Conservation (phyloP, 2,329 filamentous ascomycete genomes). For the Ophiostoma sp. region DNA sequence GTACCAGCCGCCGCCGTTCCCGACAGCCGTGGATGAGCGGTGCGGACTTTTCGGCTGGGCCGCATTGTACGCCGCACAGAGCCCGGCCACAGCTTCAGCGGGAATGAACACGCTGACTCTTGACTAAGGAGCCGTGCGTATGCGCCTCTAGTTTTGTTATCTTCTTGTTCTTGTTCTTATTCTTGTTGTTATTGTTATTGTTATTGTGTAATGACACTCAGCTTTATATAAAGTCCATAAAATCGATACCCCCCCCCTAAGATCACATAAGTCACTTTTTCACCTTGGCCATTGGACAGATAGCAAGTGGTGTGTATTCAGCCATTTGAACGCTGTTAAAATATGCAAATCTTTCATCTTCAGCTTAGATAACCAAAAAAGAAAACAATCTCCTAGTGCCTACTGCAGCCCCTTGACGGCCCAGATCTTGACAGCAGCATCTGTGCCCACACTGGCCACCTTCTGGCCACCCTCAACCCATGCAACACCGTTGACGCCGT, state of each 20-base stretch:
- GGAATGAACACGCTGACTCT: slow-evolving; percentile 19
- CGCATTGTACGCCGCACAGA: slow-evolving; percentile 18
- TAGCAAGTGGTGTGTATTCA: not conserved
- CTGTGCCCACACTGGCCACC: slow-evolving; percentile 75
- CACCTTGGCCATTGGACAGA: not conserved
- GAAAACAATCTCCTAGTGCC: too few species aligned
- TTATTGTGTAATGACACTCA: not conserved
- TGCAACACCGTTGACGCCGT: slow-evolving; percentile 81
- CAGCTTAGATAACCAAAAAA: not conserved
- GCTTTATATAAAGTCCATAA: not conserved
- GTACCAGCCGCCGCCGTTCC: slow-evolving; percentile 32
- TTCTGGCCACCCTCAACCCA: slow-evolving; percentile 63
- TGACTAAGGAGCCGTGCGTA: slow-evolving; percentile 18
- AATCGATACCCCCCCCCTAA: not conserved
- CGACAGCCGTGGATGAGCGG: slow-evolving; percentile 30
- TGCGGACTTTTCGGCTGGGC: slow-evolving; percentile 36
- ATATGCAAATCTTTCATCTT: not conserved
- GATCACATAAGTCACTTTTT: not conserved
- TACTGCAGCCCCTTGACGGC: slow-evolving; percentile 53
- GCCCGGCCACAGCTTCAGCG: not conserved
- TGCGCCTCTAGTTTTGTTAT: slow-evolving; percentile 1
- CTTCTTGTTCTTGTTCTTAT: not conserved
- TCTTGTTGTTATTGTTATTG: not conserved
- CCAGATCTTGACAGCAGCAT: slow-evolving; percentile 92
- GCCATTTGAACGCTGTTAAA: not conserved